Evolutionary conservation across 306 rosid species (phyloP).

Genomic region (Cucurbita argyrosperma): DNA sequence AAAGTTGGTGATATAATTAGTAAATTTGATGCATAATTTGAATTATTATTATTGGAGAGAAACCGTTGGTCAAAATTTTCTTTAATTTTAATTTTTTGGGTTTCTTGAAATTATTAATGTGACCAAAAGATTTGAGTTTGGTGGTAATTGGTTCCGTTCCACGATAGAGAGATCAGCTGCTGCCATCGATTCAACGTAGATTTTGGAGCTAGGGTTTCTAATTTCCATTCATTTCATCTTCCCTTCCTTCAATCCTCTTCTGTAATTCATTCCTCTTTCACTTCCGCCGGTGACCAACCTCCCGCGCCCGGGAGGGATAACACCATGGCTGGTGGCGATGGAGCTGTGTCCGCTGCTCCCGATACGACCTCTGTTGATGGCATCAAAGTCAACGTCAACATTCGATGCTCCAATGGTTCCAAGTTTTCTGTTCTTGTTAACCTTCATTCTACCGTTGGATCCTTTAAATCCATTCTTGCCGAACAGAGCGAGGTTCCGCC

Average conservation of each 20-base stretch:
- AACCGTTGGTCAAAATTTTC: too few species aligned
- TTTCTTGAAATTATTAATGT: neutral
- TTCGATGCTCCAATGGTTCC: slow-evolving; percentile 63
- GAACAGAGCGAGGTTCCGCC: slow-evolving; percentile 38
- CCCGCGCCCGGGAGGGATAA: neutral
- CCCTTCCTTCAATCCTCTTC: neutral
- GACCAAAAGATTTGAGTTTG: neutral
- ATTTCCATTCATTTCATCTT: neutral
- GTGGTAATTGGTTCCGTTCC: slow-evolving; percentile 1
- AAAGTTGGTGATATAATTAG: too few species aligned
- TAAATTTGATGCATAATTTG: too few species aligned
- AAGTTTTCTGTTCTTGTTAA: slow-evolving; percentile 42
- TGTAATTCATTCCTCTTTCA: neutral
- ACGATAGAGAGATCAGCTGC: neutral
- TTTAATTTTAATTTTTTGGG: neutral
- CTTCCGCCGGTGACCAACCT: neutral
- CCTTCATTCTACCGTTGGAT: slow-evolving; percentile 38
- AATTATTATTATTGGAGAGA: too few species aligned
- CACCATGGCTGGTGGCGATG: slow-evolving; percentile 1
- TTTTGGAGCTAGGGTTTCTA: neutral
- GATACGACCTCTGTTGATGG: neutral
- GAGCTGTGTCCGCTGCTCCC: neutral
- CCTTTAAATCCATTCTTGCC: slow-evolving; percentile 44
- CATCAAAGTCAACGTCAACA: slow-evolving; percentile 23
- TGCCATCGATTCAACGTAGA: neutral